phyloP scores from a whole-genome alignment of 75 land plant genomes.

The Adiantum capillusveneris region DNA sequence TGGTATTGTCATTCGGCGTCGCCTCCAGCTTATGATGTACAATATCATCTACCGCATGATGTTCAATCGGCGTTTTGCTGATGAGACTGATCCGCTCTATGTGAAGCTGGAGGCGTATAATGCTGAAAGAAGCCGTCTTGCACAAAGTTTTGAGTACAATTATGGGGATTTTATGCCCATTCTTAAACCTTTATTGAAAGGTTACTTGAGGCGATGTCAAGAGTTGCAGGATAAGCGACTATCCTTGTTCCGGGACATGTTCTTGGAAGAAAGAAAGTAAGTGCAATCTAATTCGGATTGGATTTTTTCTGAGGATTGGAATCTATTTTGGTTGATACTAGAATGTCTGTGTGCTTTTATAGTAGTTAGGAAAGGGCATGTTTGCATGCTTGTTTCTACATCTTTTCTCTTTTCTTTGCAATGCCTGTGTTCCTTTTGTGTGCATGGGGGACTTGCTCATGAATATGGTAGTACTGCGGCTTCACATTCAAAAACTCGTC shows the following conservation, averaged over 20 bases:
- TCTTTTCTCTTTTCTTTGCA: no score
- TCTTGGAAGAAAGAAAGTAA: conserved; percentile 24
- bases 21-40: conserved; percentile 40
- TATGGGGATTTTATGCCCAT: conserved; percentile 47
- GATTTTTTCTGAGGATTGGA: no score
- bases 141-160: conserved; percentile 48
- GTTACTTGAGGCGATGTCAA: conserved; percentile 25
- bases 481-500: no score
- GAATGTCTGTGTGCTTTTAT: no score
- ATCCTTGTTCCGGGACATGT: conserved; percentile 25
- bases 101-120: conserved; percentile 18
- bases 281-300: not conserved
- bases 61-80: conserved; percentile 36
- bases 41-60: conserved; percentile 36
- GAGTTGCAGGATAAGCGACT: conserved; percentile 30
- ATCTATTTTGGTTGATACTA: no score
- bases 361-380: no score
- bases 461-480: no score
- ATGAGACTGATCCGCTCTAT: conserved; percentile 28
- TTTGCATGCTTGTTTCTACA: no score
- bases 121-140: conserved; percentile 31
- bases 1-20: conserved; percentile 25
- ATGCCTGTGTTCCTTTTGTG: no score
- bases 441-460: no score
- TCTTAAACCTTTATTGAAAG: conserved; percentile 25